Evolutionary conservation across 495 filamentous ascomycete genomes (phyloP).

Genomic region (Wilcoxina mikolae): DNA sequence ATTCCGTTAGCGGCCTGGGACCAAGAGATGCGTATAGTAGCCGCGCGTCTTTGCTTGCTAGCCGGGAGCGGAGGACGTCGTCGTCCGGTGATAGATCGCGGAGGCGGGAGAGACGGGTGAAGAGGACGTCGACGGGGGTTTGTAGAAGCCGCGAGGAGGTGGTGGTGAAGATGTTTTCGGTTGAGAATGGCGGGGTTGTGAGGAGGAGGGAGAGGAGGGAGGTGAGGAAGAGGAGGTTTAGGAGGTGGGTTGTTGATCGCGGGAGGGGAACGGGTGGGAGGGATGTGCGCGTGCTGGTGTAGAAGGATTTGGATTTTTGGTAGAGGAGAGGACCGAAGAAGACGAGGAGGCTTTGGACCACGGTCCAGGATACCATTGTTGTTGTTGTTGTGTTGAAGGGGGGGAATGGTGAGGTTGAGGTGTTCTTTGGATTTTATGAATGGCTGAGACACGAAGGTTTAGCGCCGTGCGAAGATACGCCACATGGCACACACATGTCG

Average conservation of each 20-base stretch:
- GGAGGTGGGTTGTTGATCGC: slow-evolving; percentile 35
- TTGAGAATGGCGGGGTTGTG: slow-evolving; percentile 53
- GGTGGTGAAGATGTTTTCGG: slow-evolving; percentile 64
- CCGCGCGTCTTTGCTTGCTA: slow-evolving; percentile 54
- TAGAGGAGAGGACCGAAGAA: slow-evolving; percentile 78
- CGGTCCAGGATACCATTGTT: too few species aligned
- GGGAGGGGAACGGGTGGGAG: slow-evolving; percentile 47
- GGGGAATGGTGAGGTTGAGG: too few species aligned
- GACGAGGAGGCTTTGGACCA: slow-evolving; percentile 63
- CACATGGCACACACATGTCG: too few species aligned
- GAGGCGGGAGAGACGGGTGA: slow-evolving; percentile 54
- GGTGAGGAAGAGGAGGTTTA: slow-evolving; percentile 47
- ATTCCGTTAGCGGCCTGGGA: slow-evolving; percentile 51
- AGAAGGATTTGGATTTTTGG: slow-evolving; percentile 54
- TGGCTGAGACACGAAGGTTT: too few species aligned
- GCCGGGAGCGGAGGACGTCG: slow-evolving; percentile 45
- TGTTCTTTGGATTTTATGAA: too few species aligned
- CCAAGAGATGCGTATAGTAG: slow-evolving; percentile 75
- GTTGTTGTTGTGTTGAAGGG: too few species aligned
- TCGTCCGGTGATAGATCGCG: slow-evolving; percentile 50
- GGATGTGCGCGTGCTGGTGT: slow-evolving; percentile 40
- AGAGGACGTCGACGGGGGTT: slow-evolving; percentile 71
- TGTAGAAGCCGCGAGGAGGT: slow-evolving; percentile 65
- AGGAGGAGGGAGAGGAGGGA: slow-evolving; percentile 43
- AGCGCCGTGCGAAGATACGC: too few species aligned